Evolutionary conservation across 306 rosid genomes (phyloP), one percentile per base, ranked within the genome.

Genomic region (Corylus avellana): DNA sequence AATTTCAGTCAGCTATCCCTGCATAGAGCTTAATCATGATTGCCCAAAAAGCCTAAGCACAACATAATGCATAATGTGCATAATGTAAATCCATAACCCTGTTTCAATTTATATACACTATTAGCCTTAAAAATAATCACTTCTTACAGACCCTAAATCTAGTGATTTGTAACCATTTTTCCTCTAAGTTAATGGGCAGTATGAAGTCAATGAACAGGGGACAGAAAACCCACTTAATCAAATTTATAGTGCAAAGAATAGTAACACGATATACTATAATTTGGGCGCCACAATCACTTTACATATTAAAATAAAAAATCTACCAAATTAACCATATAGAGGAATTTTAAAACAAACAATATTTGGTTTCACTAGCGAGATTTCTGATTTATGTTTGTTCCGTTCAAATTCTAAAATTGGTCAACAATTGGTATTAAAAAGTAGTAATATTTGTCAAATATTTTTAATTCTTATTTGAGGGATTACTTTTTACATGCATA

Each of bases 1-100:
- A 77, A 57, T n/a, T 80, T 74, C 75, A 64, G 55, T 79, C 49
- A 78, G 58, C 48, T 72, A 73, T 37, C 42, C 18, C 32, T 14
- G 22, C 29, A 2, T 73, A 64, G 64, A 57, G 73, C 87, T 80
- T 55, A 47, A 84, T 18, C 61, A 47, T 25, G 67, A 49, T 55
- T 64, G 78, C 13, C 39, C 71, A 73, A 55, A 78, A 9, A 17
- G 16, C 51, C 51, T 16, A 12, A 32, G 48, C 12, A 7, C 12
- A 64, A 3, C n/a, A 35, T 8, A 66, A 35, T 11, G 46, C 17
- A 3, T 35, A 64, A 64, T 0, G 7, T 16, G 25, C 47, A 64
- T 66, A 37, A 8, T 16, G 22, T 64, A 37, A 35, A 68, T n/a
- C 17, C 18, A 42, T 67, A 39, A 48, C 10, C 51, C 48, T 7